Evolutionary conservation across 2,329 filamentous ascomycete genomes (phyloP), one percentile per base, ranked within the genome.

Genomic region (Aureobasidium sp.): DNA sequence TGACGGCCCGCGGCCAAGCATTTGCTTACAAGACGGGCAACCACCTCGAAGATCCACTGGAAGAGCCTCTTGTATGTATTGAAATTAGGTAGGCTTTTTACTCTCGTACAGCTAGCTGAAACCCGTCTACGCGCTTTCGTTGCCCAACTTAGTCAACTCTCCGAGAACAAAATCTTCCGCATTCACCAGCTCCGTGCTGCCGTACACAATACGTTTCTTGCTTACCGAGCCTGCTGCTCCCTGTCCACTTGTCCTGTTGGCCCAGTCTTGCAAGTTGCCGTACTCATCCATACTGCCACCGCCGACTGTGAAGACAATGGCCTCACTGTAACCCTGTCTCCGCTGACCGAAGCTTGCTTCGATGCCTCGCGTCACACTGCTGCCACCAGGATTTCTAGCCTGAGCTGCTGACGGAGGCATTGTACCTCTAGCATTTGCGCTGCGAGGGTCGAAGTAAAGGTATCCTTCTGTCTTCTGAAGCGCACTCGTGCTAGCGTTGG

Each of bases 211-310:
- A 66, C 91, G 83, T 75, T 90, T 88, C 73, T 85, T 88, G 26
- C 84, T 82, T 9, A 85, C 82, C 10, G 77, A 77, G 53, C 78
- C 73, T 6, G 78, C 76, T 15, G 76, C 77, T 46, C 79, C 79
- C 39, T 76, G 76, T 15, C 85, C 85, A 52, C 77, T 81, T 4
- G 90, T 91, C 66, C 93, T 83, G 73, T 85, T 86, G 5, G 93
- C 91, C 94, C 94, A 99, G 72, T 97, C 94, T 73, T 96, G 91
- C 72, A 99, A 74, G 75, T 99, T 99, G 23, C 92, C 93, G 73
- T 97, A 99, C 74, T 99, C 94, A 69, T 99, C 94, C 90, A 99
- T 97, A 72, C 91, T 97, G 46, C 94, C 94, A 51, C 95, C 94
- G 4, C 94, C 94, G 10, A 76, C 73, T 20, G 72, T 73, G 62